These are phyloP conservation scores for Geotrichum restrictum DNA, from an alignment of 1,139 yeast genomes.

Conservation along the genomic window DNA sequence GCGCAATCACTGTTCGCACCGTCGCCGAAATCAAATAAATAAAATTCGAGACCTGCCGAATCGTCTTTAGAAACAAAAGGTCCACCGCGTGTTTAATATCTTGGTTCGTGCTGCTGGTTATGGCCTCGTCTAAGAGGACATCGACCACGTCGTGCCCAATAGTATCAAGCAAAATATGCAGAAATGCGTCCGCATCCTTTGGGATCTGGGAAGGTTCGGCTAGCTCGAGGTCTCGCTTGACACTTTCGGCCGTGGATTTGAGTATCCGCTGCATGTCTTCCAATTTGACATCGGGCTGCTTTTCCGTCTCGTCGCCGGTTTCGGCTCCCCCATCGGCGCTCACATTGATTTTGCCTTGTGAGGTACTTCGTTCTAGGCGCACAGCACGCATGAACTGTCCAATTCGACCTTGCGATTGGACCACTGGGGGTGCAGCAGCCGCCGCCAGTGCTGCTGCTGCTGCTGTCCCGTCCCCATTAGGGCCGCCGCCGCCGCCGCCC, in stretches of 20 bases:
- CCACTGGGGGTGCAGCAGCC: constrained; percentile 16
- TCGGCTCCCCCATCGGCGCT: background rate
- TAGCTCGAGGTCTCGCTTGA: constrained; percentile 74
- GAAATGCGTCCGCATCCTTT: constrained; percentile 60
- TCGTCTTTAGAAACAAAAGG: constrained; percentile 49
- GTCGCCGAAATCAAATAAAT: constrained; percentile 66
- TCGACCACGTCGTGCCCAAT: constrained; percentile 74
- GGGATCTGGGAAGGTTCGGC: constrained; percentile 58
- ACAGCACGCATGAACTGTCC: constrained; percentile 37
- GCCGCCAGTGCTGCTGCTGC: constrained; percentile 14
- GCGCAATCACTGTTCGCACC: constrained; percentile 65
- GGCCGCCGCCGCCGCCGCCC: too few species aligned
- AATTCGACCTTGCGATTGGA: constrained; percentile 33
- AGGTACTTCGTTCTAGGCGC: constrained; percentile 29
- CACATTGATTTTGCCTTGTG: constrained; percentile 5
- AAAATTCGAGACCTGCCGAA: constrained; percentile 59
- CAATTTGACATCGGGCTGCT: constrained; percentile 24
- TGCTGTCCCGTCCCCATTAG: constrained; percentile 4
- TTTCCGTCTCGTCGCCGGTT: constrained; percentile 21
- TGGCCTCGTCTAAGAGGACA: constrained; percentile 65
- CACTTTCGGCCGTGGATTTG: constrained; percentile 70
- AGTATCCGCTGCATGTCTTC: constrained; percentile 61
- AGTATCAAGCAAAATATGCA: constrained; percentile 64
- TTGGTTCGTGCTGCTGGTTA: constrained; percentile 38
- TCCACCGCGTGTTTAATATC: constrained; percentile 41